These are phyloP conservation scores for Globisporangium megalacanthum DNA, from an alignment of 352 stramenopile genomes.

Conservation along the genomic window DNA sequence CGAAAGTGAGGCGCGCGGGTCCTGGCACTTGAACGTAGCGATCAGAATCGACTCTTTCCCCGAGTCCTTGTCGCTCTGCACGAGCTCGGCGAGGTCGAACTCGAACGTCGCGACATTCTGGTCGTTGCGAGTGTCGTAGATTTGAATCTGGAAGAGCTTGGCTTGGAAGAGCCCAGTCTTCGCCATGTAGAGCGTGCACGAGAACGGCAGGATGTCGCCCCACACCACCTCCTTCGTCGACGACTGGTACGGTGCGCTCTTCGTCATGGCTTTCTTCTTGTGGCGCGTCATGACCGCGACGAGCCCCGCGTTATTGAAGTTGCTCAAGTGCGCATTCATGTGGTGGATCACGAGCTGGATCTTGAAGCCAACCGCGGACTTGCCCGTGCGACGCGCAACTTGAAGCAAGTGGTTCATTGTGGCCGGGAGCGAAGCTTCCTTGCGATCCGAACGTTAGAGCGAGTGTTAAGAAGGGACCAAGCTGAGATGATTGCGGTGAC, in stretches of 20 bases:
- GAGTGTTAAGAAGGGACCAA: too few species aligned
- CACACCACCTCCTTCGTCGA: conserved; percentile 57
- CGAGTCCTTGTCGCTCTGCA: conserved; percentile 53
- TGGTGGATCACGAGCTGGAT: conserved; percentile 67
- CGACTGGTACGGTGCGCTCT: conserved; percentile 40
- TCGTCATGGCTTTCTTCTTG: conserved; percentile 66
- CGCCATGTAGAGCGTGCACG: conserved; percentile 66
- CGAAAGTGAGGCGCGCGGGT: conserved; percentile 55
- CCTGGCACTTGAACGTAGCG: conserved; percentile 52
- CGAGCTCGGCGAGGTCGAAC: conserved; percentile 61
- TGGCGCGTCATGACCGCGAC: conserved; percentile 59
- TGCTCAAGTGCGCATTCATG: conserved; percentile 43
- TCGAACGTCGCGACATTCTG: conserved; percentile 53
- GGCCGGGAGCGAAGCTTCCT: too few species aligned
- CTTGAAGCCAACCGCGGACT: conserved; percentile 55
- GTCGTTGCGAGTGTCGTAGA: conserved; percentile 56
- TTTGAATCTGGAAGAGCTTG: conserved; percentile 62
- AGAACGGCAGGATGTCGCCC: conserved; percentile 72
- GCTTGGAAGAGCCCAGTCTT: conserved; percentile 67
- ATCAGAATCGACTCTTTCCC: conserved; percentile 61
- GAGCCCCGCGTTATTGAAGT: conserved; percentile 44
- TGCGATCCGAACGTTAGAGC: too few species aligned
- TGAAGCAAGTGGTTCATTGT: conserved; percentile 65
- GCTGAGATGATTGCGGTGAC: too few species aligned
- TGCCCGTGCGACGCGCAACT: conserved; percentile 55